Base-by-base conservation (phyloP, 2,329 filamentous ascomycete genomes). In the Blumeria hordei region DNA sequence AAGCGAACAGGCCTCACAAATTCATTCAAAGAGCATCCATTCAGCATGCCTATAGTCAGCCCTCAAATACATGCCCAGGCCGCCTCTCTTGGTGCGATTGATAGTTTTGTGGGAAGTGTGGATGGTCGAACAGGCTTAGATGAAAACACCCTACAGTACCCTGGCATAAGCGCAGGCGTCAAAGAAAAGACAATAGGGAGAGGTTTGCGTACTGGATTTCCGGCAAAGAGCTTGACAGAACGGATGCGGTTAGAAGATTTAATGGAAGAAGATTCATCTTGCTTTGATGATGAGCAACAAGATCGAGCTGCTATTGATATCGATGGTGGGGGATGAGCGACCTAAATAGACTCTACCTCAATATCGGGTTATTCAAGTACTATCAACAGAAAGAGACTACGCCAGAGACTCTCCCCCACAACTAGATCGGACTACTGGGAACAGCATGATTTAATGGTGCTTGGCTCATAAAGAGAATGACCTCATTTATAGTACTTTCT, bases 1-100 rank as follows among this genome's bases (percentile, higher is more conserved):
- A 6, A 49, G 34, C 28, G 53, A 32, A 36, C 57, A 12, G 55
- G 50, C 8, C 58, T 58, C 9, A n/a, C 58, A 9, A 58, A 74
- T 12, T 77, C 74, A n/a, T 76, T 75, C 60, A 74, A 71, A 60
- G 74, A 74, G 45, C 61, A 61, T 18, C 69, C 74, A 12, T 71
- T 78, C 51, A 67, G 70, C 37, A 74, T 77, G 66, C 70, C 72
- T 1, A 67, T 77, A 12, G 69, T 78, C 49, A 69, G 73, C 52
- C 68, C 72, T 8, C 69, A 73, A 21, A 55, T 77, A 0, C 70
- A 74, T 56, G 72, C 70, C 28, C 67, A 69, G 59, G 73, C 73
- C 2, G 70, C 68, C 10, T 69, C 70, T 10, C 64, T 75, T 53
- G 73, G 73, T 39, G 67, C 72, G 16, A 65, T 76, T 50, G 70